A percentile compares a stretch with the other conserved stretches of the same genome.
These are phyloP conservation scores for Vitis hybrid DNA, from an alignment of 177 flowering plant species.

Conservation along the genomic window DNA sequence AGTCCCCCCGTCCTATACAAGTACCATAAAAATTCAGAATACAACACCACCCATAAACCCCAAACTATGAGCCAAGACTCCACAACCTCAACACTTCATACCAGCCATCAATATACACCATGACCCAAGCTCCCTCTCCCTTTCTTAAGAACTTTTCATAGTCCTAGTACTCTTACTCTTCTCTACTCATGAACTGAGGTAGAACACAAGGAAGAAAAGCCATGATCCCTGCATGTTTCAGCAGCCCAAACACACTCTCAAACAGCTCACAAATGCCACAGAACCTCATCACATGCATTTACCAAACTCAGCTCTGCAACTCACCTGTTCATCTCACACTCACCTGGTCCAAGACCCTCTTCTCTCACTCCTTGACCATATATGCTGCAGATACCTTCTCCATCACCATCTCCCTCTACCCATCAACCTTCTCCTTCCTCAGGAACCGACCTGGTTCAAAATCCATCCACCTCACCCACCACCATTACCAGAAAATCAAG, in stretches of 20 bases:
- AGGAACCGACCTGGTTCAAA: constrained; percentile 35
- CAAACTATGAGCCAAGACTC: too few species aligned
- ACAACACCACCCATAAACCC: too few species aligned
- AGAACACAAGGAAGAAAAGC: constrained; percentile 1
- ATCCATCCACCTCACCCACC: constrained; percentile 28
- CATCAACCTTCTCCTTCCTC: constrained; percentile 51
- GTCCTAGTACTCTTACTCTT: constrained; percentile 1
- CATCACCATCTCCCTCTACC: constrained; percentile 48
- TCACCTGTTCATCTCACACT: constrained; percentile 52
- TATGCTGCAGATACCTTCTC: constrained; percentile 49
- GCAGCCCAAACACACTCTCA: constrained; percentile 31
- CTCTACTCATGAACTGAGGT: background rate
- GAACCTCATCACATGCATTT: constrained; percentile 51
- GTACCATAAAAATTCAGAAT: too few species aligned
- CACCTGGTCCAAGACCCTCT: constrained; percentile 64
- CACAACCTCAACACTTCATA: too few species aligned
- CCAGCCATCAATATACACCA: too few species aligned
- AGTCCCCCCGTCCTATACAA: too few species aligned
- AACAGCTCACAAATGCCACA: constrained; percentile 35
- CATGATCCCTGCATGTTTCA: constrained; percentile 60
- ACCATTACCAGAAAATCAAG: constrained; percentile 37
- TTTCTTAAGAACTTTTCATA: constrained; percentile 6
- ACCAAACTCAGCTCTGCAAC: constrained; percentile 52
- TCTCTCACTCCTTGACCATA: constrained; percentile 56
- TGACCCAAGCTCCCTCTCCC: background rate